phyloP scores from a whole-genome alignment of 305 asterid species.

The Fraxinus sp. region DNA sequence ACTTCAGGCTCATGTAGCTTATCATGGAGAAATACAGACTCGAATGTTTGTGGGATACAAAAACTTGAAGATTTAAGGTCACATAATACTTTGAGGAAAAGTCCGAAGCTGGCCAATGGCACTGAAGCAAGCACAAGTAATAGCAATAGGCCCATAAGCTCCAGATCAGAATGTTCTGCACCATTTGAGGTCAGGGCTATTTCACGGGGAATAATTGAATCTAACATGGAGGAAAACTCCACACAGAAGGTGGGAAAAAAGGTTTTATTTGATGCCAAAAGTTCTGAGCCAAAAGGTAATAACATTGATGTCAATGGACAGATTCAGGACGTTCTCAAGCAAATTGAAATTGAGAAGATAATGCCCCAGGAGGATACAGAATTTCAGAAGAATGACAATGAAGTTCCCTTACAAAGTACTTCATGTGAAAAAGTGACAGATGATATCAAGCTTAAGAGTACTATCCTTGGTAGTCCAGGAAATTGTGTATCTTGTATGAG shows the following conservation, averaged over 20 bases:
- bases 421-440: slow-evolving; percentile 29
- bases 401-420: slow-evolving; percentile 32
- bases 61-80: slow-evolving; percentile 42
- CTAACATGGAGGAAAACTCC: slow-evolving; percentile 32
- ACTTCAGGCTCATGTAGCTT: slow-evolving; percentile 36
- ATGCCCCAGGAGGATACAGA: slow-evolving; percentile 34
- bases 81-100: slow-evolving; percentile 33
- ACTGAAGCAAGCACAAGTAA: slow-evolving; percentile 26
- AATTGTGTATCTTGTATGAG: slow-evolving; percentile 32
- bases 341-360: slow-evolving; percentile 20
- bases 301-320: slow-evolving; percentile 31
- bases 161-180: slow-evolving; percentile 31
- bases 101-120: slow-evolving; percentile 27
- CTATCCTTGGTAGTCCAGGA: slow-evolving; percentile 20
- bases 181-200: slow-evolving; percentile 31
- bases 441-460: slow-evolving; percentile 18
- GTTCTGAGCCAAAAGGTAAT: slow-evolving; percentile 27
- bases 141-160: slow-evolving; percentile 32
- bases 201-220: slow-evolving; percentile 32
- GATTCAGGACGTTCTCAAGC: slow-evolving; percentile 29
- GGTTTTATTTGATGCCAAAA: slow-evolving; percentile 30
- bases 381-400: slow-evolving; percentile 35
- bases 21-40: slow-evolving; percentile 38
- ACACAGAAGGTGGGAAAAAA: slow-evolving; percentile 32
- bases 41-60: slow-evolving; percentile 35